Percentiles rank a stretch among this genome's conserved stretches.
Conservation (phyloP, 768 basidiomycete species). For the Thelephora aurantiotincta region DNA sequence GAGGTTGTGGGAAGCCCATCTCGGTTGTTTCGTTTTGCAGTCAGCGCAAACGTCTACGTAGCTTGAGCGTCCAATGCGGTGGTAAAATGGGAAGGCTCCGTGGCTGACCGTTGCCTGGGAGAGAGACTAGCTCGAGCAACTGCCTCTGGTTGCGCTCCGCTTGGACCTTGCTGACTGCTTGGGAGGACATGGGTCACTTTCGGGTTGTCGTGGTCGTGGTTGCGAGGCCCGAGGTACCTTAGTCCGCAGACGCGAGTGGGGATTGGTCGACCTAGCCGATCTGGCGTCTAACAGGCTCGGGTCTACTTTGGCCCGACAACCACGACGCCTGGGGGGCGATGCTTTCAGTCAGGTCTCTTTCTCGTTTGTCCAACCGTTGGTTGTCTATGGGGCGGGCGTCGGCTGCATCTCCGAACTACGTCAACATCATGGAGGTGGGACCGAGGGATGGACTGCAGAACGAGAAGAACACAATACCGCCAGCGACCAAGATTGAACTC, state of each 20-base stretch:
- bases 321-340: too few relatives aligned
- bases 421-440: conserved; percentile 79
- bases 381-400: background rate
- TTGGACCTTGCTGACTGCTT: conserved; percentile 37
- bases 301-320: too few relatives aligned
- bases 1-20: conserved; percentile 84
- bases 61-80: background rate
- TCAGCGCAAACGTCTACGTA: conserved; percentile 76
- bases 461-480: conserved; percentile 59
- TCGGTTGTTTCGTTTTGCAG: conserved; percentile 72
- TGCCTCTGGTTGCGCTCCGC: conserved; percentile 50
- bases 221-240: too few relatives aligned
- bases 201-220: too few relatives aligned
- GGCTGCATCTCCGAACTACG: conserved; percentile 16
- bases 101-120: conserved; percentile 69
- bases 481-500: conserved; percentile 64
- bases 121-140: conserved; percentile 51
- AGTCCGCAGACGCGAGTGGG: too few relatives aligned
- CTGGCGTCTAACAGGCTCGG: too few relatives aligned
- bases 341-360: too few relatives aligned
- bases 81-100: background rate
- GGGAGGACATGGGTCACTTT: background rate
- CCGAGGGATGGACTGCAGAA: conserved; percentile 91
- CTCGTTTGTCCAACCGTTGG: too few relatives aligned
- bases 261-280: too few relatives aligned